These are phyloP conservation scores for Tulasnella sp. DNA, from an alignment of 768 basidiomycete genomes.

Conservation along the genomic window DNA sequence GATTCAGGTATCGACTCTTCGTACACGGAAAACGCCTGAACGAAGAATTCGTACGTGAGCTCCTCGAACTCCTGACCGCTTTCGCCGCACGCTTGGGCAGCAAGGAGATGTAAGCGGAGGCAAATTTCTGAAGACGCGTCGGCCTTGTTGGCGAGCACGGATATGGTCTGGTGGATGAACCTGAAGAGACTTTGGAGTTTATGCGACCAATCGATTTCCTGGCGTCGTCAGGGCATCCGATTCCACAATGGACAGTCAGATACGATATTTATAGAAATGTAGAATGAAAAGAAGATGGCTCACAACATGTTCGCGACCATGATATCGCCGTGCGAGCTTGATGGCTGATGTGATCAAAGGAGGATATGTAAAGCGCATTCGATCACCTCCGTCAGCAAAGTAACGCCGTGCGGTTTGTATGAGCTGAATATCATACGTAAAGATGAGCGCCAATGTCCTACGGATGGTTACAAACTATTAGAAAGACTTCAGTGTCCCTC, in stretches of 20 bases:
- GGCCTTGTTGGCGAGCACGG: slow-evolving; percentile 84
- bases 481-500: not conserved
- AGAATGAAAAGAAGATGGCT: slow-evolving; percentile 16
- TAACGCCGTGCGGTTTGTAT: slow-evolving; percentile 83
- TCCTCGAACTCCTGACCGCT: slow-evolving; percentile 74
- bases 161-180: slow-evolving; percentile 86
- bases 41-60: slow-evolving; percentile 93
- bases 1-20: slow-evolving; percentile 96
- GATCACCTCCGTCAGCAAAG: slow-evolving; percentile 83
- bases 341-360: slow-evolving; percentile 89
- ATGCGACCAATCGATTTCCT: slow-evolving; percentile 80
- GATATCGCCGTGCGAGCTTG: slow-evolving; percentile 86
- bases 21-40: slow-evolving; percentile 95
- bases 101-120: slow-evolving; percentile 86
- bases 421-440: slow-evolving; percentile 38
- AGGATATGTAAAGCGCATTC: slow-evolving; percentile 95
- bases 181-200: slow-evolving; percentile 85
- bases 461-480: too few species aligned
- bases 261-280: not conserved
- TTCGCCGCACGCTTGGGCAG: slow-evolving; percentile 90
- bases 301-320: slow-evolving; percentile 63
- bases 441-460: not conserved
- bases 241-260: not conserved
- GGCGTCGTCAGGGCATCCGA: too few species aligned
- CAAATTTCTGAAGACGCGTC: slow-evolving; percentile 82